Percentiles rank a stretch among this genome's conserved stretches.
phyloP scores from a whole-genome alignment of 306 rosid genomes.

The Fragaria iinumae region DNA sequence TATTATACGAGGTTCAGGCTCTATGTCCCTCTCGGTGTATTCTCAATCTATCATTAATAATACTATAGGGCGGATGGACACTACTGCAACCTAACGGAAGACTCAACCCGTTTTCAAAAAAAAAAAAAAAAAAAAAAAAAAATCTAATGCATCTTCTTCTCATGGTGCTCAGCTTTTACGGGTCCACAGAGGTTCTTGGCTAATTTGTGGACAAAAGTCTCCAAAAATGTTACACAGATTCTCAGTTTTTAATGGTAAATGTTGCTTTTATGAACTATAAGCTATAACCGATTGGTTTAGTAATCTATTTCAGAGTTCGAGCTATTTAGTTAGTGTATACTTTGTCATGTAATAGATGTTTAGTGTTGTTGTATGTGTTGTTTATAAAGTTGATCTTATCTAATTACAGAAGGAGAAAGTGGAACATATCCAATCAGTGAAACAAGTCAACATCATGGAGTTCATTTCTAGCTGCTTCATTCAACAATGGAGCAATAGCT shows the following conservation, averaged over 20 bases:
- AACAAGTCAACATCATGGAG: neutral
- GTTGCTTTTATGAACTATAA: neutral
- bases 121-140: neutral
- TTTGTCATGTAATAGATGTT: too few relatives aligned
- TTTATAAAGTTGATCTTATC: neutral
- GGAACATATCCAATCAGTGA: conserved; percentile 4
- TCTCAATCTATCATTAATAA: too few relatives aligned
- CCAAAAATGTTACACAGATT: neutral
- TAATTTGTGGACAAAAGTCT: neutral
- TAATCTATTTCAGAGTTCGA: neutral
- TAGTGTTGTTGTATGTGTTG: neutral
- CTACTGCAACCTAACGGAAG: too few relatives aligned
- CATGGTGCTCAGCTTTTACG: neutral
- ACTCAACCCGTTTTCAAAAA: too few relatives aligned
- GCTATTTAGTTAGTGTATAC: too few relatives aligned
- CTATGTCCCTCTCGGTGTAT: too few relatives aligned
- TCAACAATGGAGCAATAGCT: neutral
- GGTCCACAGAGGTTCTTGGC: neutral
- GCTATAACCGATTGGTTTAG: too few relatives aligned
- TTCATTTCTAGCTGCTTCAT: neutral
- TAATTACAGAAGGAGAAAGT: neutral
- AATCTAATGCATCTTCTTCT: neutral
- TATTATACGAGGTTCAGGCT: too few relatives aligned
- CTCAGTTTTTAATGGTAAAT: neutral
- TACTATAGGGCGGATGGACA: too few relatives aligned